phyloP scores from a whole-genome alignment of 352 stramenopile genomes.

The Globisporangium abappressorium region DNA sequence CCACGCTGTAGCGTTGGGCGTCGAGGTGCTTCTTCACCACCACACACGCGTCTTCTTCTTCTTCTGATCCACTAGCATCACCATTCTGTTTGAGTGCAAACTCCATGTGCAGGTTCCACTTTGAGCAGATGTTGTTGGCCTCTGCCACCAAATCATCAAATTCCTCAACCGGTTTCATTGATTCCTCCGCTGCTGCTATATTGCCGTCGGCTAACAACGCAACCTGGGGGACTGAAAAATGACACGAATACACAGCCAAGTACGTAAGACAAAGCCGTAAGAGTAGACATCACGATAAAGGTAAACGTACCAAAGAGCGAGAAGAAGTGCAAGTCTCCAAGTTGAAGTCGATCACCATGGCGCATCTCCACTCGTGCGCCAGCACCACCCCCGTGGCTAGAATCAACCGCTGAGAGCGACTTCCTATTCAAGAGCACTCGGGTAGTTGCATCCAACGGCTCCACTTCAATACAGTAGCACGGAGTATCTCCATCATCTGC shows the following conservation, averaged over 20 bases:
- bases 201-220: not conserved
- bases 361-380: conserved; percentile 21
- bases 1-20: conserved; percentile 33
- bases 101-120: conserved; percentile 50
- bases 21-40: conserved; percentile 52
- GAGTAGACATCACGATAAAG: not conserved
- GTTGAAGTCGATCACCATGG: conserved; percentile 47
- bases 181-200: not conserved
- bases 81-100: conserved; percentile 26
- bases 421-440: conserved; percentile 42
- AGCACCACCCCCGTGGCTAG: not conserved
- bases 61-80: not conserved
- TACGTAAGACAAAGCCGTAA: not conserved
- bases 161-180: not conserved
- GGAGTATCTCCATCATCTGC: not conserved
- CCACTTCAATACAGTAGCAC: conserved; percentile 28
- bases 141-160: conserved; percentile 36
- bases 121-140: conserved; percentile 57
- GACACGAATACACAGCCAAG: not conserved
- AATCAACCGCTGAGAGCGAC: conserved; percentile 16
- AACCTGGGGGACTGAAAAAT: not conserved
- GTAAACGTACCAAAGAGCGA: conserved; percentile 38
- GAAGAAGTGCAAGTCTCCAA: conserved; percentile 41
- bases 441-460: conserved; percentile 29
- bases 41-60: conserved; percentile 14